Percentiles rank a stretch among this genome's conserved stretches.
phyloP scores from a whole-genome alignment of 768 basidiomycete genomes.

The Xerocomellus chrysenteron region DNA sequence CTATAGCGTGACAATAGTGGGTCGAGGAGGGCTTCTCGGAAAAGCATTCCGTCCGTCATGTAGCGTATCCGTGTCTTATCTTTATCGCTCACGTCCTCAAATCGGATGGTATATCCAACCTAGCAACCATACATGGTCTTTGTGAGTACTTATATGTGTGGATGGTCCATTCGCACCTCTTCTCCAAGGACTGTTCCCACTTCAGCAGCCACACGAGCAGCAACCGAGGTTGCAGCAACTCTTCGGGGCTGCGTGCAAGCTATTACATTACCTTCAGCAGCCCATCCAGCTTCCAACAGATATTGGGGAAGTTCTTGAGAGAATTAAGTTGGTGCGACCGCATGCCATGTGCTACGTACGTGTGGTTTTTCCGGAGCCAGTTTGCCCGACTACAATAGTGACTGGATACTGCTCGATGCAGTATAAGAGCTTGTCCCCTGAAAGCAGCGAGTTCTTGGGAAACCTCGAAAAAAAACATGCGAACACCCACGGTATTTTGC shows the following conservation, averaged over 20 bases:
- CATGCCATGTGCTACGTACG: constrained; percentile 51
- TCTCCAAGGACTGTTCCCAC: constrained; percentile 87
- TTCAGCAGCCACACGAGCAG: constrained; percentile 87
- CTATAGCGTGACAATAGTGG: constrained; percentile 91
- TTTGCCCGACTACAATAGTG: constrained; percentile 89
- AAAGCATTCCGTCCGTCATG: constrained; percentile 98
- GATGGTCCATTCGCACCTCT: constrained; percentile 49
- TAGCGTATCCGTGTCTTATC: constrained; percentile 88
- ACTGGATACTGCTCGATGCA: constrained; percentile 83
- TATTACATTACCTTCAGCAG: constrained; percentile 74
- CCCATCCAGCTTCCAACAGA: constrained; percentile 92
- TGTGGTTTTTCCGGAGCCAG: constrained; percentile 97
- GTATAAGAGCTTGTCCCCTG: constrained; percentile 79
- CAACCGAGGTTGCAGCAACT: constrained; percentile 94
- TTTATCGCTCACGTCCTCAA: constrained; percentile 89
- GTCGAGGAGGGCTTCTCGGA: constrained; percentile 89
- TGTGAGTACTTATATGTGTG: neutral
- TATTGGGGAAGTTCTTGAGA: constrained; percentile 90
- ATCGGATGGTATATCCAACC: constrained; percentile 98
- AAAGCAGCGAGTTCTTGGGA: neutral
- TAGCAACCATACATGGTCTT: constrained; percentile 31
- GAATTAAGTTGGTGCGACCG: constrained; percentile 1
- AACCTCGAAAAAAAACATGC: constrained; percentile 20
- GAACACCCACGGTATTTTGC: constrained; percentile 70
- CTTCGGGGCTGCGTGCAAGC: constrained; percentile 92